Conservation (phyloP, 2,329 filamentous ascomycete genomes). For the Penicillium sp. region DNA sequence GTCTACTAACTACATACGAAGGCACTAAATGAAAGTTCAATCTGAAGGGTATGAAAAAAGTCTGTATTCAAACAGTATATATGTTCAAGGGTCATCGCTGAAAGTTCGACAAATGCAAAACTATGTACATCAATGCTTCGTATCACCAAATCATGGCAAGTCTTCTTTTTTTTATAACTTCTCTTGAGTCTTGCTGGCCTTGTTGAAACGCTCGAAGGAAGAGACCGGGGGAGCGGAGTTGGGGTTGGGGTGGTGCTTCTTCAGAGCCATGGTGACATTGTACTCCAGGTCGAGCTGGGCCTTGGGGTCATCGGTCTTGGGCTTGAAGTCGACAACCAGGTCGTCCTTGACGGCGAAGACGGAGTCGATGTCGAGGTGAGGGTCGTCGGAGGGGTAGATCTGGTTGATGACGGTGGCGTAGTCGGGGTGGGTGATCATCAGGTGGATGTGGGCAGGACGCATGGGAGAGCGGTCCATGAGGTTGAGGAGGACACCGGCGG, state of each 20-base stretch:
- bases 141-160: too few relatives aligned
- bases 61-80: too few relatives aligned
- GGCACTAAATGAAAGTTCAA: too few relatives aligned
- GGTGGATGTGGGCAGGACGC: constrained; percentile 55
- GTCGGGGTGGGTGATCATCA: constrained; percentile 49
- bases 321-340: constrained; percentile 50
- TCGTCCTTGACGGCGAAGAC: constrained; percentile 57
- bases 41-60: too few relatives aligned
- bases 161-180: too few relatives aligned
- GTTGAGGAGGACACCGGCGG: constrained; percentile 47
- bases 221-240: constrained; percentile 33
- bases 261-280: constrained; percentile 50
- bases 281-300: constrained; percentile 54
- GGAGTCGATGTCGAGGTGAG: constrained; percentile 51
- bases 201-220: constrained; percentile 32
- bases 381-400: constrained; percentile 53
- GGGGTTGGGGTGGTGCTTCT: constrained; percentile 35
- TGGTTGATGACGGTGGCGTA: constrained; percentile 52
- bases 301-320: constrained; percentile 44
- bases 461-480: constrained; percentile 52
- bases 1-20: too few relatives aligned
- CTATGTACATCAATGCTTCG: too few relatives aligned
- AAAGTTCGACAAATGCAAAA: too few relatives aligned
- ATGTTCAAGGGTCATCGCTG: too few relatives aligned
- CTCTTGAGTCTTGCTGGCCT: constrained; percentile 18